A percentile compares a stretch with the other conserved stretches of the same genome.
Evolutionary conservation across 2,329 filamentous ascomycete species (phyloP).

Genomic region (Trichophyton rubrum): DNA sequence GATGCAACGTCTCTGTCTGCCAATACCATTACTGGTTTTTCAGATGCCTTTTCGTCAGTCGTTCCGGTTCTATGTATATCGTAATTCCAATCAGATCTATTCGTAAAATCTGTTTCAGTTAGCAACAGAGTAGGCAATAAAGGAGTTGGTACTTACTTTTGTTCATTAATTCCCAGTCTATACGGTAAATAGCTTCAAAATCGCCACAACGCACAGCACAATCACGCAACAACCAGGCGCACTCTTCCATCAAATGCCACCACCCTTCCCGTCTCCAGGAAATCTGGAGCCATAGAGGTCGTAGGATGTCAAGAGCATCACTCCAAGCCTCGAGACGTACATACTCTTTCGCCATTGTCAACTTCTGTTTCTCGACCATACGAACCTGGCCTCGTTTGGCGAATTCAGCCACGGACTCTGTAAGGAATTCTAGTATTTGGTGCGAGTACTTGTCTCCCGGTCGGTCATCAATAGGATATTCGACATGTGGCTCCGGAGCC

Average conservation of each 20-base stretch:
- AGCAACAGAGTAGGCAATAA: background rate
- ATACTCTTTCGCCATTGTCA: constrained; percentile 45
- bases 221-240: constrained; percentile 43
- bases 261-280: constrained; percentile 50
- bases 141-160: constrained; percentile 18
- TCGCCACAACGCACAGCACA: constrained; percentile 38
- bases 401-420: constrained; percentile 40
- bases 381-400: constrained; percentile 40
- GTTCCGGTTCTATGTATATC: constrained; percentile 38
- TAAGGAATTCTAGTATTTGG: constrained; percentile 38
- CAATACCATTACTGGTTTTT: constrained; percentile 36
- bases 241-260: constrained; percentile 44
- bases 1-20: constrained; percentile 38
- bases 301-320: constrained; percentile 40
- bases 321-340: constrained; percentile 38
- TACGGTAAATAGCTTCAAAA: constrained; percentile 37
- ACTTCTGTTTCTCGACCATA: constrained; percentile 41
- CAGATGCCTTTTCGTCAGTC: constrained; percentile 25
- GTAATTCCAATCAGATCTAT: constrained; percentile 28
- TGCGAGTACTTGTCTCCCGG: constrained; percentile 40
- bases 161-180: constrained; percentile 46
- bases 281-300: constrained; percentile 43
- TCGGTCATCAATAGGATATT: constrained; percentile 35
- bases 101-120: constrained; percentile 24
- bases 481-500: constrained; percentile 45